Evolutionary conservation across 495 filamentous ascomycete genomes (phyloP).

Genomic region (Trichoderma erinaceum): DNA sequence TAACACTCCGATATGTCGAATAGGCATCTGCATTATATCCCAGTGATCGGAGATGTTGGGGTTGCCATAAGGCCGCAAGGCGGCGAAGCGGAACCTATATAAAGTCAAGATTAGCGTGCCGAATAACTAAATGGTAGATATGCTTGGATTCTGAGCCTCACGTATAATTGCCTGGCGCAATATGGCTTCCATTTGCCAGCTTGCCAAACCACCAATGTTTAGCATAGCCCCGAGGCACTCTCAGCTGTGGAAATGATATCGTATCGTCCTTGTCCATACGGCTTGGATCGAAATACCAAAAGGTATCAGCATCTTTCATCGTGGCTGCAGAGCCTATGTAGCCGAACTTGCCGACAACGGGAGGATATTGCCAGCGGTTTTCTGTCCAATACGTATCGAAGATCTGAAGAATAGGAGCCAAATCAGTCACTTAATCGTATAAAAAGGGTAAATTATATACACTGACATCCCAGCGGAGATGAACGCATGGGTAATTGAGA

Average conservation of each 20-base stretch:
- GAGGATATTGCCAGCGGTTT: constrained; percentile 32
- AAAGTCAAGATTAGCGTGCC: background rate
- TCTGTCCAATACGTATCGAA: constrained; percentile 26
- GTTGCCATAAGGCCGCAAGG: constrained; percentile 25
- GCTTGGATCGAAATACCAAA: constrained; percentile 20
- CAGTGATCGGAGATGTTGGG: constrained; percentile 26
- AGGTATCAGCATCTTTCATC: constrained; percentile 19
- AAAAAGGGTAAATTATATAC: background rate
- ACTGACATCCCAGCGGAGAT: constrained; percentile 28
- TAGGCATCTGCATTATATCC: constrained; percentile 19
- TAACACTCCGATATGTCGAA: constrained; percentile 10
- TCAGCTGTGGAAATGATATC: constrained; percentile 26
- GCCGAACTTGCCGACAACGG: constrained; percentile 27
- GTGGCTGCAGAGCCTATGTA: constrained; percentile 32
- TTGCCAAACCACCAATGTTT: constrained; percentile 31
- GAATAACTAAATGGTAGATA: background rate
- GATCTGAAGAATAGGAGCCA: constrained; percentile 19
- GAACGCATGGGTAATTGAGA: constrained; percentile 26
- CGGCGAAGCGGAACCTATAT: constrained; percentile 25
- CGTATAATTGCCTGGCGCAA: constrained; percentile 33
- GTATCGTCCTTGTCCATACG: constrained; percentile 23
- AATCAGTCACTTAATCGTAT: background rate
- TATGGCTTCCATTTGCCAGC: constrained; percentile 29
- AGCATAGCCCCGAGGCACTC: constrained; percentile 20
- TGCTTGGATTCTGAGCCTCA: constrained; percentile 18